Percentiles rank a stretch among this genome's conserved stretches.
phyloP scores from a whole-genome alignment of 1,284 basidiomycete genomes.

The Leccinum variabile region DNA sequence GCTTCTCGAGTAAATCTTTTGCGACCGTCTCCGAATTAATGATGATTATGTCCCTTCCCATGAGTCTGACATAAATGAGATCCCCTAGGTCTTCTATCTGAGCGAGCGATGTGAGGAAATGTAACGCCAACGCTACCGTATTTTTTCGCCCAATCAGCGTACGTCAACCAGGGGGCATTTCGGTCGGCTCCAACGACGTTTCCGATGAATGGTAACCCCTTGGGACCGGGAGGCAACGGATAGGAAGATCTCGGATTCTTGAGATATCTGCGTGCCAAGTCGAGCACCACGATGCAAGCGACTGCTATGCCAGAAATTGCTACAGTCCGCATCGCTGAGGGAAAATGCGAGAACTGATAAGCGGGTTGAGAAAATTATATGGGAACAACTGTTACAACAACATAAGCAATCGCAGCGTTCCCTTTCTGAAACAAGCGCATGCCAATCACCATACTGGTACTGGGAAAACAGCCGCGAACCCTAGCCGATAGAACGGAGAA shows the following conservation, averaged over 20 bases:
- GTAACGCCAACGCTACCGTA: conserved; percentile 16
- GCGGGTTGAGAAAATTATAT: conserved; percentile 2
- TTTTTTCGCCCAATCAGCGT: conserved; percentile 23
- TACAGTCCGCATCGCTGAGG: conserved; percentile 11
- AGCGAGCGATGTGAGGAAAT: background rate
- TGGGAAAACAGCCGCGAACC: background rate
- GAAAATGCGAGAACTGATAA: background rate
- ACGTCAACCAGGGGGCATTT: conserved; percentile 24
- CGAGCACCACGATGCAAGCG: conserved; percentile 11
- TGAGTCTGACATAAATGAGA: conserved; percentile 31
- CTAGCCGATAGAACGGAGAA: background rate
- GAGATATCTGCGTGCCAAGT: conserved; percentile 12
- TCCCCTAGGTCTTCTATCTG: conserved; percentile 24
- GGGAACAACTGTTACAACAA: too few relatives aligned
- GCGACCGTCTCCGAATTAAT: conserved; percentile 40
- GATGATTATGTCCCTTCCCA: conserved; percentile 39
- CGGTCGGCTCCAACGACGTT: conserved; percentile 6
- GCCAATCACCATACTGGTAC: background rate
- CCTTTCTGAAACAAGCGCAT: conserved; percentile 1
- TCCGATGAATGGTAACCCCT: conserved; percentile 20
- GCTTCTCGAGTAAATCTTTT: conserved; percentile 45
- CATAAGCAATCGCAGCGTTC: background rate
- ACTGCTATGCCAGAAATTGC: conserved; percentile 7
- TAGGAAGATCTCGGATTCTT: conserved; percentile 2
- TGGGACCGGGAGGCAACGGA: conserved; percentile 28